Conservation (phyloP, 306 rosid species). For the Citrullus mucosospermus region DNA sequence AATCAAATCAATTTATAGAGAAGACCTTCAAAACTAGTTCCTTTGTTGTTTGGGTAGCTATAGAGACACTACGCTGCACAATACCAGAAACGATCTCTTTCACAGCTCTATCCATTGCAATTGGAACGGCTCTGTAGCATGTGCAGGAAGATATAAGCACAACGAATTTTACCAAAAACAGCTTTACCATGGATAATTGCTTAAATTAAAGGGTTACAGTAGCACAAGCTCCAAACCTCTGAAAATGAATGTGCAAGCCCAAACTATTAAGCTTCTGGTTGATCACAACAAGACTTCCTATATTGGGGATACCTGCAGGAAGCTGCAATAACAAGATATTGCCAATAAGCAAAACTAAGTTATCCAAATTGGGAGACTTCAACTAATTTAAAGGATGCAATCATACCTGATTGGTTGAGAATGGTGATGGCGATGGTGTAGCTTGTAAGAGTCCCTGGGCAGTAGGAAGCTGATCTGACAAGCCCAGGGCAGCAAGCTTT, state of each 20-base stretch:
- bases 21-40: constrained; percentile 94
- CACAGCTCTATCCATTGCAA: constrained; percentile 95
- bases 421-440: constrained; percentile 51
- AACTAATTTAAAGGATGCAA: background rate
- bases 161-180: background rate
- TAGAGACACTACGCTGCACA: constrained; percentile 96
- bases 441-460: constrained; percentile 77
- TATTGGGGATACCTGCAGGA: constrained; percentile 66
- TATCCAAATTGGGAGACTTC: background rate
- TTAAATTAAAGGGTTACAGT: background rate
- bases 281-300: constrained; percentile 73
- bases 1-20: background rate
- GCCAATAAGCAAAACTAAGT: background rate
- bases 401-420: constrained; percentile 54
- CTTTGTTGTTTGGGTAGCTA: constrained; percentile 96
- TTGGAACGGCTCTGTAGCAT: constrained; percentile 59
- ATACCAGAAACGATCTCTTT: constrained; percentile 74
- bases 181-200: background rate
- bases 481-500: constrained; percentile 50
- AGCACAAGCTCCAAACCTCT: constrained; percentile 47
- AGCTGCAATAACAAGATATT: constrained; percentile 28
- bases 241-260: constrained; percentile 80
- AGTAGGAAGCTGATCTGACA: constrained; percentile 74
- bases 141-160: constrained; percentile 9
- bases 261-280: constrained; percentile 58